Evolutionary conservation across 257 asterid genomes (phyloP).

Genomic region (Nicotiana tomentosiformis): DNA sequence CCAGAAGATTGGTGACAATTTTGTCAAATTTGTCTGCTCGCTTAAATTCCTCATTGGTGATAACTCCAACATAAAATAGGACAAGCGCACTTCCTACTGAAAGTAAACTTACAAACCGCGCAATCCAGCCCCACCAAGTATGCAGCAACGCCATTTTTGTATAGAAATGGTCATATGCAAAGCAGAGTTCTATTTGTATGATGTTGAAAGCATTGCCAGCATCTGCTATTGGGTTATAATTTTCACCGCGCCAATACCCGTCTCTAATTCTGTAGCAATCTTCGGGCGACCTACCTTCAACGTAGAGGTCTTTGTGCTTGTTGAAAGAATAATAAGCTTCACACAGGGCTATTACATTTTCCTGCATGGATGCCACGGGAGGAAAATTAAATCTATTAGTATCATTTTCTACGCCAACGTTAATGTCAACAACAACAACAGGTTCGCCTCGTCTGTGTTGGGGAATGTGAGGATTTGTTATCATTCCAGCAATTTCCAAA

Average conservation of each 20-base stretch:
- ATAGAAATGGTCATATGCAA: not conserved
- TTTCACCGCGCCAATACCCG: not conserved
- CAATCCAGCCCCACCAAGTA: slow-evolving; percentile 2
- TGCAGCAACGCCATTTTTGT: not conserved
- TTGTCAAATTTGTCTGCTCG: not conserved
- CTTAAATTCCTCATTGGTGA: not conserved
- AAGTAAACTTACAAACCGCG: not conserved
- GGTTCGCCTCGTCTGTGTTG: not conserved
- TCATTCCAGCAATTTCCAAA: not conserved
- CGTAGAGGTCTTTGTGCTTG: not conserved
- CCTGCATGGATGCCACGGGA: not conserved
- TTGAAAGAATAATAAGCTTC: not conserved
- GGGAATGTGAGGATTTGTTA: not conserved
- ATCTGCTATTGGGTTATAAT: not conserved
- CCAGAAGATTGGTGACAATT: not conserved
- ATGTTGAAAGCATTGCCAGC: not conserved
- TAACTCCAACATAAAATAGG: not conserved
- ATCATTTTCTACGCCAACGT: not conserved
- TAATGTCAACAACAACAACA: not conserved
- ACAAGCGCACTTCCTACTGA: not conserved
- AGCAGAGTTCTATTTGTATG: not conserved
- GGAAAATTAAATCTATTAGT: not conserved
- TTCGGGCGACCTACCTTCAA: not conserved
- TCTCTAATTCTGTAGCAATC: not conserved
- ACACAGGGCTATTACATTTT: not conserved